A percentile compares a stretch with the other conserved stretches of the same genome.
These are phyloP conservation scores for Lactuca sativa DNA, from an alignment of 129 eudicot species.

Conservation along the genomic window DNA sequence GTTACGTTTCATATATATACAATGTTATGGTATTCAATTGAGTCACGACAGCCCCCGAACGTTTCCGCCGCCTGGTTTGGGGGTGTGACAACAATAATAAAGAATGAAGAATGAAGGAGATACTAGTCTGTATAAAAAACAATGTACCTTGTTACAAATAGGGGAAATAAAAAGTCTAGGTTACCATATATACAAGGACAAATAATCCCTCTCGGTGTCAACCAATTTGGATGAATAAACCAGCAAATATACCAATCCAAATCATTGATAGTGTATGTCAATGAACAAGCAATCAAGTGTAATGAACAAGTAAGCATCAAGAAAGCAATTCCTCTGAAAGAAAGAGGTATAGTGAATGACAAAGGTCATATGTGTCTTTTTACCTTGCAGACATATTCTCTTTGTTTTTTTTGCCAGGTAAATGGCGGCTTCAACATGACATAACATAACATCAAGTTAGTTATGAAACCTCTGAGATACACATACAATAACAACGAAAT, in stretches of 20 bases:
- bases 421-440: conserved; percentile 77
- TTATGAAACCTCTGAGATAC: conserved; percentile 54
- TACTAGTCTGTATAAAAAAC: neutral
- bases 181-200: conserved; percentile 84
- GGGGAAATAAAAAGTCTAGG: conserved; percentile 75
- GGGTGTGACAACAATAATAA: neutral
- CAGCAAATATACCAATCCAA: conserved; percentile 37
- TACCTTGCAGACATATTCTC: conserved; percentile 99
- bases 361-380: conserved; percentile 41
- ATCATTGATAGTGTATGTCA: neutral
- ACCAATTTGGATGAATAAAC: conserved; percentile 65
- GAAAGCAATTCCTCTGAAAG: neutral
- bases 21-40: too few species aligned
- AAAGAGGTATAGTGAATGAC: conserved; percentile 17
- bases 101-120: conserved; percentile 10
- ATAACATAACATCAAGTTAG: conserved; percentile 80
- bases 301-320: conserved; percentile 7
- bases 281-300: conserved; percentile 11
- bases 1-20: too few species aligned
- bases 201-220: conserved; percentile 75
- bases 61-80: too few species aligned
- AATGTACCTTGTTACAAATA: conserved; percentile 76
- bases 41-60: too few species aligned
- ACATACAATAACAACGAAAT: conserved; percentile 55
- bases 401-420: conserved; percentile 87